Base-by-base conservation (phyloP, 2,329 filamentous ascomycete genomes). In the Neobulgaria alba region DNA sequence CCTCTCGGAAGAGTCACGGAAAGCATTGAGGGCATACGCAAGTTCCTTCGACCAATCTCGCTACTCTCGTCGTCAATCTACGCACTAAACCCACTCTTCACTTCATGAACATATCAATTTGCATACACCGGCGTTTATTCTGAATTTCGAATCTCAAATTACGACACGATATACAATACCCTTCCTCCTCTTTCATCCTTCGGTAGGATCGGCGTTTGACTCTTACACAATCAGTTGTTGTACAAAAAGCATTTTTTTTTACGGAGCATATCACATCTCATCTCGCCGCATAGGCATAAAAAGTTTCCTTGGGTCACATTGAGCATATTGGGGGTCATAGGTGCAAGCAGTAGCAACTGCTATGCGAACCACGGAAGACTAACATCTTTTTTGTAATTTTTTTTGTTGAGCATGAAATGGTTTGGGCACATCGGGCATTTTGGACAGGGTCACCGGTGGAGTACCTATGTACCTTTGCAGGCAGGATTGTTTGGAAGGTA, bases 21-120 rank as follows among this genome's bases (percentile, higher is more conserved):
- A 77, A 62, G 87, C 94, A 61, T 75, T 95, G 26, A 79, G 82
- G 58, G 82, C 83, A 52, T 95, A 95, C 63, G 85, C 85, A 51
- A 85, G 82, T 58, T 87, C 84, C 2, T 95, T 95, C 60, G 89
- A 95, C 63, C 84, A 88, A 41, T 60, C 57, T 43, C 57, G 58
- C 41, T 57, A 59, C 36, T 52, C 48, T 12, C 47, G 57, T 38
- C 50, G 59, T 29, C 57, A 57, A 50, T 61, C 56, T n/a, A 51
- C 51, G 19, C 47, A 57, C 26, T 57, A 48, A 47, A 43, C 10
- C 10, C 23, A 12, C 12, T 26, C 23, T n/a, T 41, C 34, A 29
- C 32, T 45, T 37, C 26, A 29, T 41, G n/a, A n/a, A 39, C 32
- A 20, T 32, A 40, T 31, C 33, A 41, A 32, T 33, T 47, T 47